A percentile compares a stretch with the other conserved stretches of the same genome.
Evolutionary conservation across 768 basidiomycete genomes (phyloP).

Genomic region (Panaeolus papilionaceus): DNA sequence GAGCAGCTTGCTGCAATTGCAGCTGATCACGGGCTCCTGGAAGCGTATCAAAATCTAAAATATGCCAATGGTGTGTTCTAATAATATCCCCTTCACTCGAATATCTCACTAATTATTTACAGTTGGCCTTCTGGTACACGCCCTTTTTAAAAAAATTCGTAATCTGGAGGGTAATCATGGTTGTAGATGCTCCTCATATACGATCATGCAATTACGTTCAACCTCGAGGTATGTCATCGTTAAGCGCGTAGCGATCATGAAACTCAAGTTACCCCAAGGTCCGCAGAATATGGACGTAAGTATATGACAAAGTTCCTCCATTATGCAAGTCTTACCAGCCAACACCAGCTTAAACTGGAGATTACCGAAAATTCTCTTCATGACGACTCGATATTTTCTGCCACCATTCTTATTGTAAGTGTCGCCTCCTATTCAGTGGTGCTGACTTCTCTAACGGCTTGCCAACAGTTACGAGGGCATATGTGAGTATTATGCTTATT

Average conservation of each 20-base stretch:
- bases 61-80: slow-evolving; percentile 13
- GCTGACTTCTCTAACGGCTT: background rate
- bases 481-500: background rate
- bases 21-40: background rate
- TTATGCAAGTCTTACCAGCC: background rate
- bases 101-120: background rate
- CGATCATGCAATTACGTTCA: slow-evolving; percentile 33
- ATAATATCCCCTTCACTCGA: background rate
- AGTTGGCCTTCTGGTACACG: slow-evolving; percentile 11
- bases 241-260: background rate
- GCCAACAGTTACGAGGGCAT: slow-evolving; percentile 6
- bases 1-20: slow-evolving; percentile 7
- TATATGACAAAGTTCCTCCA: background rate
- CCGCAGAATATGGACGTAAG: slow-evolving; percentile 16
- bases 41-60: slow-evolving; percentile 7
- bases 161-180: background rate
- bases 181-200: slow-evolving; percentile 31
- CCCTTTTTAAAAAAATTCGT: background rate
- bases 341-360: slow-evolving; percentile 32
- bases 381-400: slow-evolving; percentile 36
- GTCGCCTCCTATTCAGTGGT: background rate
- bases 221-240: slow-evolving; percentile 27
- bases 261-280: background rate
- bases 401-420: slow-evolving; percentile 37
- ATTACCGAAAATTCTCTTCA: slow-evolving; percentile 34